Evolutionary conservation across 768 basidiomycete genomes (phyloP).

Genomic region (Polyporus arcularius): DNA sequence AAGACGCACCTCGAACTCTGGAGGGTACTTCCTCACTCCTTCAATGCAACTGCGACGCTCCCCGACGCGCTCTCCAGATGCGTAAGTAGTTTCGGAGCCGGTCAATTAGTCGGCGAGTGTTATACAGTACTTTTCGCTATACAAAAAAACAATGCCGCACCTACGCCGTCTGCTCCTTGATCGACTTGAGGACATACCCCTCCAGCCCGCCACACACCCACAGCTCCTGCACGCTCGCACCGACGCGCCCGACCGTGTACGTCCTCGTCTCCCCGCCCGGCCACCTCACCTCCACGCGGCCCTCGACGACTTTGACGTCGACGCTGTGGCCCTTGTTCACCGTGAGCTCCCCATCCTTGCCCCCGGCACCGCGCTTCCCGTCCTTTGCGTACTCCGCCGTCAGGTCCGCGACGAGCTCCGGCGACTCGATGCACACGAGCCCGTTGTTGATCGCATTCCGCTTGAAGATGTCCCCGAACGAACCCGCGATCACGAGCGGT

Average conservation of each 20-base stretch:
- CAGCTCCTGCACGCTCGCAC: slow-evolving; percentile 93
- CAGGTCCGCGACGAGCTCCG: slow-evolving; percentile 84
- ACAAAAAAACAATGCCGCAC: neutral
- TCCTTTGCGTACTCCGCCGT: slow-evolving; percentile 74
- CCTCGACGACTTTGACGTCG: slow-evolving; percentile 67
- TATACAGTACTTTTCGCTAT: neutral
- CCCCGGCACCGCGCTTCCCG: slow-evolving; percentile 76
- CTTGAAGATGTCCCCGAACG: slow-evolving; percentile 99
- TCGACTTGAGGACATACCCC: slow-evolving; percentile 82
- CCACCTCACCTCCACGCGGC: slow-evolving; percentile 27
- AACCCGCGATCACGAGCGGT: slow-evolving; percentile 93
- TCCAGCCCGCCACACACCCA: slow-evolving; percentile 96
- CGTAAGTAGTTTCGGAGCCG: too few species aligned
- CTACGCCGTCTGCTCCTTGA: slow-evolving; percentile 34
- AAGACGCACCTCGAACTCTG: too few species aligned
- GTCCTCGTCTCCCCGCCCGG: slow-evolving; percentile 48
- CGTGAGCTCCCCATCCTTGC: slow-evolving; percentile 80
- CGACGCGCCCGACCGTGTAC: slow-evolving; percentile 76
- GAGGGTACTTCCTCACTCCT: too few species aligned
- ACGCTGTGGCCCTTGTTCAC: slow-evolving; percentile 63
- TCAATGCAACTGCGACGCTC: too few species aligned
- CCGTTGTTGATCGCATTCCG: slow-evolving; percentile 99
- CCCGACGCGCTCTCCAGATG: too few species aligned
- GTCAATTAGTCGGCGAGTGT: neutral
- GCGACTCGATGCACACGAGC: slow-evolving; percentile 90